These are phyloP conservation scores for Eruca vesicaria DNA, from an alignment of 441 rosid species.

Conservation along the genomic window DNA sequence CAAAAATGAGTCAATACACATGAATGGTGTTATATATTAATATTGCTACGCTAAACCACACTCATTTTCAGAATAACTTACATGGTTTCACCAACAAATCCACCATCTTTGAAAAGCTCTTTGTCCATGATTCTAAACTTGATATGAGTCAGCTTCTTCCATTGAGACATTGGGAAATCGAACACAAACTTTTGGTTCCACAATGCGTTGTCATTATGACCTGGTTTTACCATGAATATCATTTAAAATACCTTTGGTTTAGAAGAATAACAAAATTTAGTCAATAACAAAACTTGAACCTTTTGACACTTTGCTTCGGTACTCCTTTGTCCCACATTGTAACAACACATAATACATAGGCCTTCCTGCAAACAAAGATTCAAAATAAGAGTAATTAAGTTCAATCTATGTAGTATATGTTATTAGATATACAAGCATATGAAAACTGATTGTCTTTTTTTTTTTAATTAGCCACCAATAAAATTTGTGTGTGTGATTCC, in stretches of 20 bases:
- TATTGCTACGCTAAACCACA: not conserved
- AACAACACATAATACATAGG: slow-evolving; percentile 57
- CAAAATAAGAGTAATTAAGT: not conserved
- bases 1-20: not conserved
- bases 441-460: not conserved
- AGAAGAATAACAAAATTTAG: not conserved
- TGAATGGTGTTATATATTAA: not conserved
- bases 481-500: slow-evolving; percentile 73
- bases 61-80: slow-evolving; percentile 18
- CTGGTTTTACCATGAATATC: slow-evolving; percentile 45
- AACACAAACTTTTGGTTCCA: slow-evolving; percentile 84
- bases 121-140: slow-evolving; percentile 67
- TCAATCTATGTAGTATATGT: not conserved
- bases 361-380: slow-evolving; percentile 43
- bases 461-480: slow-evolving; percentile 41
- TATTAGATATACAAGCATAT: not conserved
- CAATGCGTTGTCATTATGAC: slow-evolving; percentile 45
- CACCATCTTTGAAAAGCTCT: slow-evolving; percentile 50
- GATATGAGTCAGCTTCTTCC: slow-evolving; percentile 51
- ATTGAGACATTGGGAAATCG: slow-evolving; percentile 48
- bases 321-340: slow-evolving; percentile 64
- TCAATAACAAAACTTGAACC: slow-evolving; percentile 39
- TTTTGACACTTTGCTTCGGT: slow-evolving; percentile 60
- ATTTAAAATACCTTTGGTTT: not conserved
- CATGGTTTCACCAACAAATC: slow-evolving; percentile 81